These are phyloP conservation scores for Psophocarpus tetragonolobus DNA, from an alignment of 306 rosid species.

Conservation along the genomic window DNA sequence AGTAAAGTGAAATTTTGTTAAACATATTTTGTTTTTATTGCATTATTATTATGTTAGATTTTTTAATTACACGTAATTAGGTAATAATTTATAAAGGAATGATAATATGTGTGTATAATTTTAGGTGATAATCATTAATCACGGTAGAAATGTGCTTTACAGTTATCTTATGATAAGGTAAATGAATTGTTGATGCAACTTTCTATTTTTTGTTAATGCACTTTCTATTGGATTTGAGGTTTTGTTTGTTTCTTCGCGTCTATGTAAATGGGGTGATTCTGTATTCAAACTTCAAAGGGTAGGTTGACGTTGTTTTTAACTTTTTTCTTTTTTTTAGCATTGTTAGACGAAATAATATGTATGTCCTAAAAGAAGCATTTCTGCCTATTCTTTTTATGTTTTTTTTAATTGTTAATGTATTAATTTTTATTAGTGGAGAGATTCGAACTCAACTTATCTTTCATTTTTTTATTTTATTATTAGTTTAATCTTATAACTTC, in stretches of 20 bases:
- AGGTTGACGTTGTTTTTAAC: constrained; percentile 26
- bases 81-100: neutral
- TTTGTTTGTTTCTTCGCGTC: constrained; percentile 29
- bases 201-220: constrained; percentile 15
- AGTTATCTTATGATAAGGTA: neutral
- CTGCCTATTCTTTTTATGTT: too few species aligned
- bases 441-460: too few species aligned
- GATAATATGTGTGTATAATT: neutral
- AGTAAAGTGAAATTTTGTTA: neutral
- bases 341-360: too few species aligned
- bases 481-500: too few species aligned
- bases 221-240: neutral
- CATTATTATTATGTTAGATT: neutral
- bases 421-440: too few species aligned
- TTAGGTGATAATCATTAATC: neutral
- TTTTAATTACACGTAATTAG: neutral
- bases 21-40: neutral
- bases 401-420: too few species aligned
- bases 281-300: constrained; percentile 26
- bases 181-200: neutral
- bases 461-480: too few species aligned
- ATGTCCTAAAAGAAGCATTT: too few species aligned
- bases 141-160: neutral
- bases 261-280: constrained; percentile 30
- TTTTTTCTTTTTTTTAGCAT: neutral